Percentiles rank a stretch among this genome's conserved stretches.
Conservation (phyloP, 192 early-diverging fungal species). For the Entrophospora sp. region DNA sequence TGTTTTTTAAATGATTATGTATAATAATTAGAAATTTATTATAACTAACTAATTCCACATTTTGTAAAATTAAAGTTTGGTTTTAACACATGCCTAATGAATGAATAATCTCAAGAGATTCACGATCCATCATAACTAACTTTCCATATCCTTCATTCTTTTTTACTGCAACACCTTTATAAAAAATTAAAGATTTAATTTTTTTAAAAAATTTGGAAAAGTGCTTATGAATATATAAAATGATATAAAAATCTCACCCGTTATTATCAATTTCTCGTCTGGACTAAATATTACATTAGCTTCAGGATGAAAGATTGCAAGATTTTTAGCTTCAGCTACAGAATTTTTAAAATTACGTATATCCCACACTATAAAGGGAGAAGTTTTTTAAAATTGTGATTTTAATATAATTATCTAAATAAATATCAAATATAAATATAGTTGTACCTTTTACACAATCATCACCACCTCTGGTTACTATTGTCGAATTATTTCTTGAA, state of each 20-base stretch:
- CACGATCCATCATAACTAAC: conserved; percentile 55
- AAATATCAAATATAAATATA: too few relatives aligned
- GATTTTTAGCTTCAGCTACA: conserved; percentile 40
- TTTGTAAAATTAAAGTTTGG: background rate
- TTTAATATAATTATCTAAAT: too few relatives aligned
- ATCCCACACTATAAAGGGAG: conserved; percentile 68
- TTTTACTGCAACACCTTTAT: conserved; percentile 50
- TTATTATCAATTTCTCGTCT: conserved; percentile 67
- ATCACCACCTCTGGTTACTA: conserved; percentile 76
- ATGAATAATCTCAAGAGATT: conserved; percentile 44
- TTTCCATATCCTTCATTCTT: conserved; percentile 62
- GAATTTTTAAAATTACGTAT: conserved; percentile 64
- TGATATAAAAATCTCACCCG: conserved; percentile 35
- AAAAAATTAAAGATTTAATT: background rate
- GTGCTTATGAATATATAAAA: background rate
- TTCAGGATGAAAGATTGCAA: conserved; percentile 63
- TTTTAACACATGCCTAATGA: conserved; percentile 36
- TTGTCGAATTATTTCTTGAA: conserved; percentile 49
- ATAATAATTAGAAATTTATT: too few relatives aligned
- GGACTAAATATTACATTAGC: conserved; percentile 80
- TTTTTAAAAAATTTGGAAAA: background rate
- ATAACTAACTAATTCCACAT: too few relatives aligned
- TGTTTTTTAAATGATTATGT: background rate
- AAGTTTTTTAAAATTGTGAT: too few relatives aligned
- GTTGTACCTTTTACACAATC: conserved; percentile 82